Evolutionary conservation across 2,329 filamentous ascomycete species (phyloP).

Genomic region (Fusarium secorum): DNA sequence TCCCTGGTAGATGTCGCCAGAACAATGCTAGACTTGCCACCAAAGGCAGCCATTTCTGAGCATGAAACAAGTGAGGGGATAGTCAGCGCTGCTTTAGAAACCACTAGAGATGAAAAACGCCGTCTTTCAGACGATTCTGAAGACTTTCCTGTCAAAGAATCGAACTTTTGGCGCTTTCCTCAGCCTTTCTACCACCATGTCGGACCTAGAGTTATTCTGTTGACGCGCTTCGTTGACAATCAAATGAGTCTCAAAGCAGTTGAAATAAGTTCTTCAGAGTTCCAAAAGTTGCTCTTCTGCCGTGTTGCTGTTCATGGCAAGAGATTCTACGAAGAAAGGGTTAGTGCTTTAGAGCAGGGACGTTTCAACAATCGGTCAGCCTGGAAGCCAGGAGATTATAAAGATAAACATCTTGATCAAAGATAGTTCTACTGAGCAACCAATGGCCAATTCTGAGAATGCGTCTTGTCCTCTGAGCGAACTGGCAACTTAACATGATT

Average conservation of each 20-base stretch:
- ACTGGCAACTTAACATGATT: constrained; percentile 21
- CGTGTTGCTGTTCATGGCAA: constrained; percentile 29
- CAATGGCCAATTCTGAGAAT: background rate
- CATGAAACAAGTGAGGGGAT: background rate
- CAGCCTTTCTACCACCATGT: constrained; percentile 33
- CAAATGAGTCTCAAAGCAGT: constrained; percentile 23
- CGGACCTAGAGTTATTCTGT: constrained; percentile 20
- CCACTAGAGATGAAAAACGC: background rate
- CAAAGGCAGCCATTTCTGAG: background rate
- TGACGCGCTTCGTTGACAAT: constrained; percentile 20
- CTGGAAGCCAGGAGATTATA: background rate
- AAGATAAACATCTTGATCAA: background rate
- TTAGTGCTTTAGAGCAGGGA: constrained; percentile 24
- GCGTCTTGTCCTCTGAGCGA: background rate
- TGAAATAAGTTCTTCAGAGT: constrained; percentile 16
- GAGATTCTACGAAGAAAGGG: constrained; percentile 20
- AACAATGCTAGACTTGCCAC: constrained; percentile 1
- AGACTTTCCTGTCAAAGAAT: background rate
- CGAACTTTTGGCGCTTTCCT: constrained; percentile 20
- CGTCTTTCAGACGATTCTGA: background rate
- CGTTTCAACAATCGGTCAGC: constrained; percentile 20
- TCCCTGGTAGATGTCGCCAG: constrained; percentile 30
- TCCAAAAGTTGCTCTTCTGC: constrained; percentile 32
- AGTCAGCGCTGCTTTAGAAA: background rate
- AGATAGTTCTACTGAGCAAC: background rate